A percentile compares a stretch with the other conserved stretches of the same genome.
These are phyloP conservation scores for Salvia hispanica DNA, from an alignment of 257 asterid species.

Conservation along the genomic window DNA sequence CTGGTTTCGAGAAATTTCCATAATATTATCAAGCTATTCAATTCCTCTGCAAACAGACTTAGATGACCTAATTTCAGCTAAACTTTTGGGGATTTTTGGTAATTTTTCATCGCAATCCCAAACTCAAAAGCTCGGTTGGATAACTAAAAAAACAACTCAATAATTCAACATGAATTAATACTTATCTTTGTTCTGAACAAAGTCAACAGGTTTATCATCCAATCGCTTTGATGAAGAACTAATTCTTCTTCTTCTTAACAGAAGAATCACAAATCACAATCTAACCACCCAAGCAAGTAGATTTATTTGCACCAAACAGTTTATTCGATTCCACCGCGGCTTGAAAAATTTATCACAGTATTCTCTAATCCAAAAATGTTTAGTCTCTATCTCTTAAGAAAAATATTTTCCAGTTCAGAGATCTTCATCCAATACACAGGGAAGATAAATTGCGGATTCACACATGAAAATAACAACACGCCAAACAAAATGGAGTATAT, in stretches of 20 bases:
- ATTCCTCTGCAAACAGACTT: neutral
- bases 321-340: neutral
- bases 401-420: neutral
- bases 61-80: neutral
- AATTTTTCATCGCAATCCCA: too few species aligned
- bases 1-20: neutral
- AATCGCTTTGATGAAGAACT: neutral
- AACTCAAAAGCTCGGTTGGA: too few species aligned
- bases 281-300: neutral
- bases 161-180: too few species aligned
- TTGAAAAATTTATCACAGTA: too few species aligned
- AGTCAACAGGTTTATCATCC: slow-evolving; percentile 3
- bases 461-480: neutral
- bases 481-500: neutral
- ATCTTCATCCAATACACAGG: neutral
- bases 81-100: neutral
- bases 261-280: neutral
- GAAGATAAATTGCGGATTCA: neutral
- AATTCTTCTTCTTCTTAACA: too few species aligned
- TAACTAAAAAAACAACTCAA: too few species aligned
- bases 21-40: neutral
- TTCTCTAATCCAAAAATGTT: neutral
- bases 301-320: neutral
- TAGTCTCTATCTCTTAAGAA: neutral
- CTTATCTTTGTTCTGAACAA: too few species aligned